These are phyloP conservation scores for Diplogelasinospora grovesii DNA, from an alignment of 495 filamentous ascomycete species.

Conservation along the genomic window DNA sequence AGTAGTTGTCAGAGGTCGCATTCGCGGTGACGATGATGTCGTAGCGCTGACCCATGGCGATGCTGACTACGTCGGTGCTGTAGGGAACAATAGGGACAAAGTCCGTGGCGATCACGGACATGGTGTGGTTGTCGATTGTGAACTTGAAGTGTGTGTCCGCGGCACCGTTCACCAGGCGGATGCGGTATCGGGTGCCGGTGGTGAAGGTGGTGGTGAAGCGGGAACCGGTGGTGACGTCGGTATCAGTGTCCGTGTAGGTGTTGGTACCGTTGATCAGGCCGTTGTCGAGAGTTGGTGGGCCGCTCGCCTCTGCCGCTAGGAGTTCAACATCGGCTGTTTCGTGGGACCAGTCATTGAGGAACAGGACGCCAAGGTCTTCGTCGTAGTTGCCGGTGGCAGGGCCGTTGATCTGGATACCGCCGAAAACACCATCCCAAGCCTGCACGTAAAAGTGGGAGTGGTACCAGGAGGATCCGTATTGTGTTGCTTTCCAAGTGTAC, in stretches of 20 bases:
- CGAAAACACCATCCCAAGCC: slow-evolving; percentile 38
- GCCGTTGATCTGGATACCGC: slow-evolving; percentile 37
- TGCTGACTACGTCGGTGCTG: slow-evolving; percentile 28
- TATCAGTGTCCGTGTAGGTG: slow-evolving; percentile 14
- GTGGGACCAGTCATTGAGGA: slow-evolving; percentile 25
- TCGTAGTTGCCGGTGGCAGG: slow-evolving; percentile 34
- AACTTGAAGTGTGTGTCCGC: slow-evolving; percentile 22
- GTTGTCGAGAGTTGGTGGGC: slow-evolving; percentile 25
- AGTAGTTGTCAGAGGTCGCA: slow-evolving; percentile 43
- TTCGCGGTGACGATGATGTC: slow-evolving; percentile 56
- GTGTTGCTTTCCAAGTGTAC: slow-evolving; percentile 44
- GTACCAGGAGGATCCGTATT: slow-evolving; percentile 52
- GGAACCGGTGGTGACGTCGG: slow-evolving; percentile 10
- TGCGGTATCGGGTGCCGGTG: slow-evolving; percentile 32
- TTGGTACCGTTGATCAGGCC: slow-evolving; percentile 30
- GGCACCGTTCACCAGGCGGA: slow-evolving; percentile 46
- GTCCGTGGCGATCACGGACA: slow-evolving; percentile 35
- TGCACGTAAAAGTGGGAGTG: slow-evolving; percentile 48
- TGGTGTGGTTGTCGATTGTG: slow-evolving; percentile 6
- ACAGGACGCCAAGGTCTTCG: slow-evolving; percentile 22
- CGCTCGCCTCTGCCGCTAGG: slow-evolving; percentile 15
- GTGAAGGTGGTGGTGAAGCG: slow-evolving; percentile 27
- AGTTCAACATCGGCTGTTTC: slow-evolving; percentile 10
- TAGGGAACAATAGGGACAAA: slow-evolving; percentile 40
- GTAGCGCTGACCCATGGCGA: slow-evolving; percentile 59